phyloP scores from a whole-genome alignment of 495 filamentous ascomycete species.

The Penicillium waksmanii region DNA sequence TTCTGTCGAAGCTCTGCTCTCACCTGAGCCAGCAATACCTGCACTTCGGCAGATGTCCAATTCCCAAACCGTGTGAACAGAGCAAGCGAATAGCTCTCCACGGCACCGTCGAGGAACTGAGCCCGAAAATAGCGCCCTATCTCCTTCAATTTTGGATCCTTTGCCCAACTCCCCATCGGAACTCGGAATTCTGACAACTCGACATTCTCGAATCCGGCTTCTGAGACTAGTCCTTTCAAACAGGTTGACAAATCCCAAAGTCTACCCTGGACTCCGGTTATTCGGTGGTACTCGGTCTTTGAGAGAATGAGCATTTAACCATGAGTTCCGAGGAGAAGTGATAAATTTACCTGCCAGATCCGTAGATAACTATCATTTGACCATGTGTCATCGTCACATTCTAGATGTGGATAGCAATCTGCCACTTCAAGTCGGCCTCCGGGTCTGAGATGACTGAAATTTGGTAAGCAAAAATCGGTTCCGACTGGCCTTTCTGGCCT shows the following conservation, averaged over 20 bases:
- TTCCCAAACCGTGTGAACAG: constrained; percentile 26
- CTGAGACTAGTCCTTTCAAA: constrained; percentile 13
- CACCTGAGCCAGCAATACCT: constrained; percentile 29
- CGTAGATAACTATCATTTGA: constrained; percentile 21
- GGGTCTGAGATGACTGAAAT: constrained; percentile 26
- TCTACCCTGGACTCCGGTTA: constrained; percentile 26
- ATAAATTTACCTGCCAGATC: constrained; percentile 16
- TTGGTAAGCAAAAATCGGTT: not conserved
- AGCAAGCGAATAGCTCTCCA: constrained; percentile 27
- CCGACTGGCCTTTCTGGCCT: not conserved
- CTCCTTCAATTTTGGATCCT: constrained; percentile 42
- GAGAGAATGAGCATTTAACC: not conserved
- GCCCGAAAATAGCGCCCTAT: constrained; percentile 32
- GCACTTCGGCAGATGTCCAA: constrained; percentile 25
- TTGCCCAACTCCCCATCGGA: constrained; percentile 45
- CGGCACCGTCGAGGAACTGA: constrained; percentile 17
- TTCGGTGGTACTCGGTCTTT: constrained; percentile 31
- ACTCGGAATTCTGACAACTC: constrained; percentile 25
- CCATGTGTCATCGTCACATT: constrained; percentile 22
- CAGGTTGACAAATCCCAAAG: constrained; percentile 16
- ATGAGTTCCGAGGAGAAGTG: too few species aligned
- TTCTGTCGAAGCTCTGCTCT: constrained; percentile 26
- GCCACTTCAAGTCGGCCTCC: constrained; percentile 27
- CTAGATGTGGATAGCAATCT: constrained; percentile 14
- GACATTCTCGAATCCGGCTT: constrained; percentile 23